phyloP scores from a whole-genome alignment of 768 basidiomycete genomes.

The Mycena crocata region DNA sequence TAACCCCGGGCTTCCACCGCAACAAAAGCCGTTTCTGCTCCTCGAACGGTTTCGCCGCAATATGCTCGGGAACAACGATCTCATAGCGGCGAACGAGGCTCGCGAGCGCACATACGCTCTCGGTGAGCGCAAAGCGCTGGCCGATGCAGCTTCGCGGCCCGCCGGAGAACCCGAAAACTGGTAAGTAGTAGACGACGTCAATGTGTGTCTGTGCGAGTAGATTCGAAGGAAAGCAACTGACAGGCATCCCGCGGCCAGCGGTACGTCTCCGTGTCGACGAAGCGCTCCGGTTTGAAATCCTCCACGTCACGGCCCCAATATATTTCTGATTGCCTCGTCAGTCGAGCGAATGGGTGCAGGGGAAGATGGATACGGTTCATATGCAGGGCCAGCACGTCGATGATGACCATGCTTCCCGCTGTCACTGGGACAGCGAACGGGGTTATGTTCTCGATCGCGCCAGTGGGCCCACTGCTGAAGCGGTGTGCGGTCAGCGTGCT shows the following conservation, averaged over 20 bases:
- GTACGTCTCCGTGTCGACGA: conserved; percentile 61
- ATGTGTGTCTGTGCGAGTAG: not conserved
- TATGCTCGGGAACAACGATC: conserved; percentile 51
- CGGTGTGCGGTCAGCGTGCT: conserved; percentile 46
- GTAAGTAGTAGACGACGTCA: not conserved
- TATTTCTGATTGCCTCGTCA: conserved; percentile 46
- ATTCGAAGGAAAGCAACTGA: conserved; percentile 33
- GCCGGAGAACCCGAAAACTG: conserved; percentile 57
- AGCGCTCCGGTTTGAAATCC: conserved; percentile 62
- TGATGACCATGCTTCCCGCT: conserved; percentile 50
- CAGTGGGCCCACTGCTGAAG: conserved; percentile 43
- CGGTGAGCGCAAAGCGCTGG: conserved; percentile 59
- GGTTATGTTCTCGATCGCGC: conserved; percentile 40
- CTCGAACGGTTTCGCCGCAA: conserved; percentile 41
- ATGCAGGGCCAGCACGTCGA: conserved; percentile 58
- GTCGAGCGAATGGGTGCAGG: not conserved
- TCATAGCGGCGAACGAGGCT: conserved; percentile 55
- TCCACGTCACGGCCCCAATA: conserved; percentile 60
- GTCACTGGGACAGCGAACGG: conserved; percentile 46
- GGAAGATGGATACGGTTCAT: conserved; percentile 54
- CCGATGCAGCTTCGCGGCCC: conserved; percentile 64
- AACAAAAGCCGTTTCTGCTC: conserved; percentile 50
- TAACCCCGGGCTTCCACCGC: conserved; percentile 51
- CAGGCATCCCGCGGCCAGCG: conserved; percentile 66
- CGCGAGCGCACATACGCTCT: conserved; percentile 56